A percentile compares a stretch with the other conserved stretches of the same genome.
Evolutionary conservation across 2,329 filamentous ascomycete species (phyloP).

Genomic region (Arthrobotrys musiformis): DNA sequence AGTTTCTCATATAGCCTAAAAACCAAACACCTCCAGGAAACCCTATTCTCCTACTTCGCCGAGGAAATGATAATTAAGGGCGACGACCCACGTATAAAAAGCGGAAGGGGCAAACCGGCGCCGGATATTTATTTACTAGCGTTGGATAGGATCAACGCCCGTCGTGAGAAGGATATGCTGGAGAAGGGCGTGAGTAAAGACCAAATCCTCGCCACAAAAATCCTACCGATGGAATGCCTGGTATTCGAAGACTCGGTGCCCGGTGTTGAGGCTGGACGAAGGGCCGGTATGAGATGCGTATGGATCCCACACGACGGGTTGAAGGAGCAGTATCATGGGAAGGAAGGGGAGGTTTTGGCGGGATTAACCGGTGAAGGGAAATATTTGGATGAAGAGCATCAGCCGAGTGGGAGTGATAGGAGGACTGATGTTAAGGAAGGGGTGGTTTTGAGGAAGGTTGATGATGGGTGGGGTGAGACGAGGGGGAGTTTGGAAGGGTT

Average conservation of each 20-base stretch:
- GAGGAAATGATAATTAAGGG: conserved; percentile 79
- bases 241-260: conserved; percentile 97
- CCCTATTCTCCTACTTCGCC: conserved; percentile 74
- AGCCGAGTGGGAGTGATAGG: conserved; percentile 63
- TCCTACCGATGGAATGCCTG: conserved; percentile 86
- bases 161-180: conserved; percentile 60
- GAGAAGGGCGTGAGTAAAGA: conserved; percentile 44
- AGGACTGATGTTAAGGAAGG: conserved; percentile 61
- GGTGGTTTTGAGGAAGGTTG: conserved; percentile 68
- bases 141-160: conserved; percentile 82
- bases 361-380: conserved; percentile 79
- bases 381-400: conserved; percentile 43
- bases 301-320: conserved; percentile 90
- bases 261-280: conserved; percentile 86
- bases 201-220: conserved; percentile 63
- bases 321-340: conserved; percentile 76
- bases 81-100: conserved; percentile 80
- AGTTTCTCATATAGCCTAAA: conserved; percentile 79
- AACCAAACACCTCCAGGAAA: conserved; percentile 70
- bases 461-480: conserved; percentile 71
- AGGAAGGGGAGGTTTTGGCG: conserved; percentile 83
- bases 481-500: conserved; percentile 70
- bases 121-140: conserved; percentile 95
- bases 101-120: conserved; percentile 88
- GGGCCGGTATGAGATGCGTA: conserved; percentile 92